phyloP scores from a whole-genome alignment of 1,284 basidiomycete species.

The Phenoliferia sp. region DNA sequence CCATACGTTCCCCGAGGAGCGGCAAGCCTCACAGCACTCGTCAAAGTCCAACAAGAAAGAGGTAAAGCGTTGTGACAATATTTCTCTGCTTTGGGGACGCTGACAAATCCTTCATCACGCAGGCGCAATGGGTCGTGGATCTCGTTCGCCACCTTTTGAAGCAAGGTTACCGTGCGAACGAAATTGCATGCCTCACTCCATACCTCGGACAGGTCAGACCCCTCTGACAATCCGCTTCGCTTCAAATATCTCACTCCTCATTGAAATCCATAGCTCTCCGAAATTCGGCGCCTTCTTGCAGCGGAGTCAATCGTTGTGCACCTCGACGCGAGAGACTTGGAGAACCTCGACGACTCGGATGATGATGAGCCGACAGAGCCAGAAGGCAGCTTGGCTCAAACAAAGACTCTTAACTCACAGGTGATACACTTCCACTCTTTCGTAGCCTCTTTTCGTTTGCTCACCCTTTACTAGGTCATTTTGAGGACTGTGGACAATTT shows the following conservation, averaged over 20 bases:
- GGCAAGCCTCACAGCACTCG: constrained; percentile 53
- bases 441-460: constrained; percentile 40
- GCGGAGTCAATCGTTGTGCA: constrained; percentile 53
- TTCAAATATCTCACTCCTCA: background rate
- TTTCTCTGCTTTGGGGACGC: background rate
- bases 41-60: constrained; percentile 64
- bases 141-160: constrained; percentile 62
- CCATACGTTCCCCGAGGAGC: constrained; percentile 55
- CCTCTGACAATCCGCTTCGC: background rate
- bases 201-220: constrained; percentile 65
- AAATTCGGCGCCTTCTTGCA: constrained; percentile 47
- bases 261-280: background rate
- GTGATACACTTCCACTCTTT: constrained; percentile 39
- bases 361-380: background rate
- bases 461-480: constrained; percentile 31
- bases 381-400: background rate
- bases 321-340: constrained; percentile 64
- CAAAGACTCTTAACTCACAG: constrained; percentile 3
- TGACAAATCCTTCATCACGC: background rate
- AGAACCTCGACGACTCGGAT: constrained; percentile 47
- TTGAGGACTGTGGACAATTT: constrained; percentile 56
- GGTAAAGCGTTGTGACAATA: constrained; percentile 43
- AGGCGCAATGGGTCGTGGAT: constrained; percentile 66
- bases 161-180: constrained; percentile 53
- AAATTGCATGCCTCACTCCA: constrained; percentile 68